Base-by-base conservation (phyloP, 192 early-diverging fungal species). In the Gigaspora rosea region DNA sequence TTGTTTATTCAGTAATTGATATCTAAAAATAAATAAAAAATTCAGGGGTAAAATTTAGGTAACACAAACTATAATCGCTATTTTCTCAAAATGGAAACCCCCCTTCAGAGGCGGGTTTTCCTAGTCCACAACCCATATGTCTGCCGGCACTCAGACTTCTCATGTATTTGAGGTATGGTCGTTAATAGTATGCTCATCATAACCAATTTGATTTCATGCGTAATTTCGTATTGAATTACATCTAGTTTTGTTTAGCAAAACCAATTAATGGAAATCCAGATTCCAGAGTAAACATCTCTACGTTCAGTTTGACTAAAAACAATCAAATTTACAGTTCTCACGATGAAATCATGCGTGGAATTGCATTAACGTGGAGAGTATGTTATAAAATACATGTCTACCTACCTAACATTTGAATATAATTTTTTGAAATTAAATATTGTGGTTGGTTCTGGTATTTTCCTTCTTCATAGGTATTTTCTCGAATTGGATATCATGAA, bases 211-310 rank as follows among this genome's bases (percentile, higher is more conserved):
- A 52, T 52, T 13, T 52, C 1, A 52, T n/a, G 6, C 15, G 9
- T 13, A 13, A 52, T 52, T 8, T 52, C 52, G 69, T 69, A 78
- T 59, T 79, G 76, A 49, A 77, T 61, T 8, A 80, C 79, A 1
- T 56, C 33, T 91, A 86, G 87, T 88, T 88, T 71, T 71, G 80
- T 41, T 78, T 94, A 78, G 75, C 84, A 10, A 87, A 84, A 75
- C 95, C 96, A 12, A 72, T 95, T 51, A 85, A 85, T 46, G 91
- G 92, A 0, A 90, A 92, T 69, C 94, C 94, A 54, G 87, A 90
- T 67, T 85, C 85, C 33, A 81, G 80, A 54, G 27, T 96, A 13
- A 90, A 91, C 49, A 65, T 95, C 36, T 86, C 84, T 56, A 92
- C 88, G 0, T 88, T 85, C 73, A 93, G 91, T 78, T 85, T 88